These are phyloP conservation scores for Cystofilobasidium ferigula DNA, from an alignment of 768 basidiomycete species.

Conservation along the genomic window DNA sequence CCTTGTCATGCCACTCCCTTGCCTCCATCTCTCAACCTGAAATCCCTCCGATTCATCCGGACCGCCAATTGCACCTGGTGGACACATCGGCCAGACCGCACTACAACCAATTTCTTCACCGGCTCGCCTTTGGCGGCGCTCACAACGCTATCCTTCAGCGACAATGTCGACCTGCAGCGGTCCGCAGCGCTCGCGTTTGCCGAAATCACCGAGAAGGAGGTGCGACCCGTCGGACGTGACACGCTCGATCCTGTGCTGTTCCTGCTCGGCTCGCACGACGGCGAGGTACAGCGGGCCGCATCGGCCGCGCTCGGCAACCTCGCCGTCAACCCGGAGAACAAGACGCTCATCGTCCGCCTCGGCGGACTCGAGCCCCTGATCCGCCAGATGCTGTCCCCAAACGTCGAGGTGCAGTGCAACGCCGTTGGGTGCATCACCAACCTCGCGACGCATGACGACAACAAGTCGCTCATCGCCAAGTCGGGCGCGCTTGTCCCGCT, in stretches of 20 bases:
- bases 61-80: too few species aligned
- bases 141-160: conserved; percentile 93
- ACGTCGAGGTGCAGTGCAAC: conserved; percentile 99
- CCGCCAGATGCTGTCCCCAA: conserved; percentile 92
- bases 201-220: conserved; percentile 99
- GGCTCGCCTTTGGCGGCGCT: conserved; percentile 84
- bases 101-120: conserved; percentile 95
- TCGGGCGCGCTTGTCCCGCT: conserved; percentile 96
- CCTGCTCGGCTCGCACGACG: conserved; percentile 91
- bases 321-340: conserved; percentile 98
- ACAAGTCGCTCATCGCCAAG: conserved; percentile 99
- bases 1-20: neutral
- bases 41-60: neutral
- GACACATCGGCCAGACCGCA: conserved; percentile 84
- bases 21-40: neutral
- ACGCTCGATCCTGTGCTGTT: conserved; percentile 97
- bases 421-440: conserved; percentile 99
- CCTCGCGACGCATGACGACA: conserved; percentile 96
- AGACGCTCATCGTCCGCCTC: conserved; percentile 92
- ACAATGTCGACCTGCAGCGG: conserved; percentile 96
- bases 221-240: conserved; percentile 87
- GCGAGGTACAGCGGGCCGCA: conserved; percentile 95
- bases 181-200: conserved; percentile 97
- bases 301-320: conserved; percentile 94
- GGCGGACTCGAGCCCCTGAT: conserved; percentile 96